A percentile compares a stretch with the other conserved stretches of the same genome.
Evolutionary conservation across 2,329 filamentous ascomycete species (phyloP).

Genomic region (Cadophora malorum): DNA sequence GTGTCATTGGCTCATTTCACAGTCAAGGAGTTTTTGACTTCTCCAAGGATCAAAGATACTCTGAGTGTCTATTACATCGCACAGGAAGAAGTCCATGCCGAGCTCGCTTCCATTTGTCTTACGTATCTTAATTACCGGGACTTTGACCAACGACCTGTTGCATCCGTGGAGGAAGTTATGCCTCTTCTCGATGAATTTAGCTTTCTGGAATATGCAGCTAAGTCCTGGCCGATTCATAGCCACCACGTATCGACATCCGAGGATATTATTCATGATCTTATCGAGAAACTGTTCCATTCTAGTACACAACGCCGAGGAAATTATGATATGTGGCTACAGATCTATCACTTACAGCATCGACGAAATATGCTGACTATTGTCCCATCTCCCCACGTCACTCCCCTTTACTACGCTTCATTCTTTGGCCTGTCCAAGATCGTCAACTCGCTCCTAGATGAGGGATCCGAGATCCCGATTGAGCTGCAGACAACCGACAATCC

Average conservation of each 20-base stretch:
- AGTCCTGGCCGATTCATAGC: conserved; percentile 21
- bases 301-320: neutral
- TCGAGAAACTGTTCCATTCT: conserved; percentile 21
- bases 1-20: conserved; percentile 44
- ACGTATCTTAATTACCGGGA: conserved; percentile 21
- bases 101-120: conserved; percentile 29
- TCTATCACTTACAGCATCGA: conserved; percentile 16
- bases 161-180: conserved; percentile 1
- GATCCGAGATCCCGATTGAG: conserved; percentile 30
- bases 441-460: conserved; percentile 35
- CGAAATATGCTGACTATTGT: neutral
- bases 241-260: conserved; percentile 16
- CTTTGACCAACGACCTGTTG: conserved; percentile 16
- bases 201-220: conserved; percentile 17
- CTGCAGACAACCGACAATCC: conserved; percentile 1
- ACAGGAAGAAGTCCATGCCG: conserved; percentile 14
- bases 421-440: conserved; percentile 30
- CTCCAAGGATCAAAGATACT: conserved; percentile 31
- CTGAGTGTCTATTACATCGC: conserved; percentile 11
- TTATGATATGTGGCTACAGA: conserved; percentile 24
- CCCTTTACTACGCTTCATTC: conserved; percentile 34
- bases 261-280: conserved; percentile 19
- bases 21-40: conserved; percentile 44
- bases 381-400: conserved; percentile 16
- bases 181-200: conserved; percentile 13